phyloP scores from a whole-genome alignment of 129 eudicot species.

The Silybum marianum region DNA sequence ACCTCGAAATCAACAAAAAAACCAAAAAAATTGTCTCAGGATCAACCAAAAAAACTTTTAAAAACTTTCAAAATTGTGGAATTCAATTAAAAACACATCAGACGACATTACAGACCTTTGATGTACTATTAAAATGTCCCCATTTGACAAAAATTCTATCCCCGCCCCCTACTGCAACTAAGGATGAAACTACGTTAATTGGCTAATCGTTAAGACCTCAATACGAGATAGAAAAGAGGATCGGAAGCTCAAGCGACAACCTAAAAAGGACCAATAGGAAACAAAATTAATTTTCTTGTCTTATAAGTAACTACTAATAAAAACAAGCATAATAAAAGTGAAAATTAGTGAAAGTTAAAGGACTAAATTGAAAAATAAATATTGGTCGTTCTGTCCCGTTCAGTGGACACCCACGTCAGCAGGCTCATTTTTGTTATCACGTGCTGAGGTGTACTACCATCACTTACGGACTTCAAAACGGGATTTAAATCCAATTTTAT shows the following conservation, averaged over 20 bases:
- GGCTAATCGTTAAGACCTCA: too few species aligned
- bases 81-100: too few species aligned
- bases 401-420: conserved; percentile 26
- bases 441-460: conserved; percentile 33
- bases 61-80: too few species aligned
- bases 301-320: neutral
- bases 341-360: neutral
- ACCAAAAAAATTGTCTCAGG: too few species aligned
- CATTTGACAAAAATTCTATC: too few species aligned
- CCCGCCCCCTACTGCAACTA: too few species aligned
- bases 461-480: conserved; percentile 28
- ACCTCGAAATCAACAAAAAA: too few species aligned
- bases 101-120: too few species aligned
- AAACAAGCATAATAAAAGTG: neutral
- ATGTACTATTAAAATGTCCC: too few species aligned
- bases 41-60: too few species aligned
- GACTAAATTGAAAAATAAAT: neutral
- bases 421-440: conserved; percentile 21
- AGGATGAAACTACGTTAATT: too few species aligned
- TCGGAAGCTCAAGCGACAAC: neutral
- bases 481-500: conserved; percentile 20
- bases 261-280: neutral
- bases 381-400: conserved; percentile 11
- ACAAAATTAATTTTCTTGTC: neutral
- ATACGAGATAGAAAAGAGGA: neutral